Conservation (phyloP, 2,329 filamentous ascomycete species). For the Apiospora sp. region DNA sequence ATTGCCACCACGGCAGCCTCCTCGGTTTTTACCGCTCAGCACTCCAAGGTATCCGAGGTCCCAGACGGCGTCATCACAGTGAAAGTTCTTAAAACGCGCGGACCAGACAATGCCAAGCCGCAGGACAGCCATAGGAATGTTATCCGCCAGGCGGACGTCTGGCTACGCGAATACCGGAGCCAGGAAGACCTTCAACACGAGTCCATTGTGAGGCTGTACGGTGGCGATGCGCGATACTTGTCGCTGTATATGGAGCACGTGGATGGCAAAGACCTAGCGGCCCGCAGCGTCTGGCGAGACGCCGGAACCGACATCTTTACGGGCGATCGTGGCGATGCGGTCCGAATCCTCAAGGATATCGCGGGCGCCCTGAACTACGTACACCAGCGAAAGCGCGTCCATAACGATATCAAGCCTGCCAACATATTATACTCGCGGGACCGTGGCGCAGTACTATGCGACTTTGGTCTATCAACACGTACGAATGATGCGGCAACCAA, state of each 20-base stretch:
- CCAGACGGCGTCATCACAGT: constrained; percentile 64
- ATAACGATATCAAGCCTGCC: constrained; percentile 70
- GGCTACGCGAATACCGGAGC: constrained; percentile 64
- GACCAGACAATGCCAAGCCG: constrained; percentile 51
- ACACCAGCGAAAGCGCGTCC: constrained; percentile 60
- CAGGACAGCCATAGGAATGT: constrained; percentile 61
- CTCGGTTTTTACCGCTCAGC: constrained; percentile 62
- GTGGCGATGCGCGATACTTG: constrained; percentile 66
- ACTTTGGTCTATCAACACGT: constrained; percentile 64
- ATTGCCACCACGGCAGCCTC: constrained; percentile 64
- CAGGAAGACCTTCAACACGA: constrained; percentile 63
- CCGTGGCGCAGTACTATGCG: constrained; percentile 66
- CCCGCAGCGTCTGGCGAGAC: constrained; percentile 58
- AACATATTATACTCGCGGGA: constrained; percentile 68
- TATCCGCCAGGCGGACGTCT: constrained; percentile 67
- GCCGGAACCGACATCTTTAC: constrained; percentile 56
- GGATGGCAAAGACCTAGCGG: constrained; percentile 62
- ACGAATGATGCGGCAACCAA: constrained; percentile 54
- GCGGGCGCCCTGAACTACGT: constrained; percentile 63
- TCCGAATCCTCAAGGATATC: constrained; percentile 62
- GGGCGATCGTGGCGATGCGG: constrained; percentile 57
- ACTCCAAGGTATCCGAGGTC: constrained; percentile 52
- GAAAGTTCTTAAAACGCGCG: constrained; percentile 65
- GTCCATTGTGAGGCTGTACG: constrained; percentile 66
- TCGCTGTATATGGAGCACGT: constrained; percentile 70